Base-by-base conservation (phyloP, 2,329 filamentous ascomycete genomes). In the Epichloe typhina region DNA sequence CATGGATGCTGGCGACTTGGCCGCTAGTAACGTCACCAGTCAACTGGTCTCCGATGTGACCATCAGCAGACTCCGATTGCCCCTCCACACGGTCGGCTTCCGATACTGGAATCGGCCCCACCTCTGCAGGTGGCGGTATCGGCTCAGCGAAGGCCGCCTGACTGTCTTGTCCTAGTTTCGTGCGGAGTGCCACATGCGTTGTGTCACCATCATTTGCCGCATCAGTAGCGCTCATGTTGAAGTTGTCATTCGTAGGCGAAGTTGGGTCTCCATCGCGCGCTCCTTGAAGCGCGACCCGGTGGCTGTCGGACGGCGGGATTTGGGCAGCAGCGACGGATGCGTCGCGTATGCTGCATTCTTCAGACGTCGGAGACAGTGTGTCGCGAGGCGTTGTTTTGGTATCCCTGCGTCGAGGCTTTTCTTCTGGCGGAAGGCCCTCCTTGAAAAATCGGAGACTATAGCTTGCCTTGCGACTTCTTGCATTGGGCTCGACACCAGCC, bases 401-500 rank as follows among this genome's bases (percentile, higher is more conserved):
- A 11, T 80, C 80, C 56, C 70, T 76, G 57, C 73, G 76, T 57
- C 75, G 77, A 41, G 65, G 61, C 59, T 76, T 76, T 43, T 83
- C 78, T 49, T 81, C 76, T 3, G 64, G 61, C n/a, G 79, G 78
- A 17, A 83, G 66, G 36, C 79, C 80, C 62, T 84, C 80, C 54
- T 79, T 81, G 69, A 84, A 84, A 58, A 84, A 81, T 2, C 81
- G 73, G 52, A 84, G 67, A 56, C 79, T 82, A 62, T 84, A 80
- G 58, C 80, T 84, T 39, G 81, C 76, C 64, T 84, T 84, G 56
- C 81, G 76, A 59, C 80, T 86, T 49, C 81, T 76, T 44, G 76
- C 76, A 59, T 77, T 82, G 58, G 72, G 78, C 58, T 83, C 80
- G n/a, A 76, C 68, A 2, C 79, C 79, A 17, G 77, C 73, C 60